phyloP scores from a whole-genome alignment of 371 early-diverging fungal genomes.

The Catenaria anguillulae region DNA sequence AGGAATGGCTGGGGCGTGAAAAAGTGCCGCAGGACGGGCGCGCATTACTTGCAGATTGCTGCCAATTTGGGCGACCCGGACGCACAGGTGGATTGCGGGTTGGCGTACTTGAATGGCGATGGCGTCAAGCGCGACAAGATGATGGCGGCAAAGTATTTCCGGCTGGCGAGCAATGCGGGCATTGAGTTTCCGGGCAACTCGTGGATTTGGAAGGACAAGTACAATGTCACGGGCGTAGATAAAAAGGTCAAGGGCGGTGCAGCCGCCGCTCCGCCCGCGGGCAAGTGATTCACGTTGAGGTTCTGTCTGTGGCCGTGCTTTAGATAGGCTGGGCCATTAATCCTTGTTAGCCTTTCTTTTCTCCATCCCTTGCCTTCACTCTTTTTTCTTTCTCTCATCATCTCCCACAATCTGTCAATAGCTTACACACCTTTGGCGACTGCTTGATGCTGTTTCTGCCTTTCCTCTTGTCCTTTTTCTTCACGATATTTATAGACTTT shows the following conservation, averaged over 20 bases:
- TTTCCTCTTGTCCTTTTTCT: no score
- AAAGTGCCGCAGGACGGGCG: not conserved
- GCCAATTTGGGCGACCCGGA: conserved; percentile 11
- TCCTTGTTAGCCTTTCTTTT: no score
- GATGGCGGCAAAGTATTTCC: conserved; percentile 8
- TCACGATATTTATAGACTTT: no score
- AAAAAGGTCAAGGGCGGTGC: not conserved
- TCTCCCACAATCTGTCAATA: no score
- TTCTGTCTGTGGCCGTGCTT: no score
- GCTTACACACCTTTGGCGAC: no score
- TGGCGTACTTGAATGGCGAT: conserved; percentile 5
- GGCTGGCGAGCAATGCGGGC: conserved; percentile 3
- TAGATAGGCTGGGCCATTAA: no score
- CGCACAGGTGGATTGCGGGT: conserved; percentile 9
- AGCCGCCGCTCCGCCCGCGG: no score
- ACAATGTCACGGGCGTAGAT: not conserved
- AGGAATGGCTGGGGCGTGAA: conserved; percentile 7
- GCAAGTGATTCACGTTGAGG: no score
- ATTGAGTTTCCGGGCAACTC: not conserved
- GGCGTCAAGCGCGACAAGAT: conserved; percentile 6
- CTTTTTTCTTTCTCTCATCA: no score
- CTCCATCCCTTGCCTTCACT: no score
- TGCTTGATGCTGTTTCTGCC: no score
- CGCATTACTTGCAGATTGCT: conserved; percentile 6
- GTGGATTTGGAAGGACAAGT: conserved; percentile 11